Evolutionary conservation across 2,329 filamentous ascomycete species (phyloP).

Genomic region (Pyrenochaeta sp.): DNA sequence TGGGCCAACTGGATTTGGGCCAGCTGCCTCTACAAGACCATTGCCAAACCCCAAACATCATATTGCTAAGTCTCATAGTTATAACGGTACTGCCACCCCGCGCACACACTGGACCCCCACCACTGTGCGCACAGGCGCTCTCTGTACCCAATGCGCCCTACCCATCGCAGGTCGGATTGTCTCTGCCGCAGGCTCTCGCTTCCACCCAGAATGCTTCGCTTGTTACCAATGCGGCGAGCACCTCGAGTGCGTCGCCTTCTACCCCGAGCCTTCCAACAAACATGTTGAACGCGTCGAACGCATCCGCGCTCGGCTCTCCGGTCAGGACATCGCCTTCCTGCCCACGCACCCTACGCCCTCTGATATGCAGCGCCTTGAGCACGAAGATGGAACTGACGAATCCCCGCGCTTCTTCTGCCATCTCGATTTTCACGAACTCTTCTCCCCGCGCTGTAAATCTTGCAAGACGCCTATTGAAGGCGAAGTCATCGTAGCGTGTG

Average conservation of each 20-base stretch:
- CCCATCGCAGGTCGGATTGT: conserved; percentile 93
- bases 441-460: conserved; percentile 90
- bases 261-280: conserved; percentile 81
- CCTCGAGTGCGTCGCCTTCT: conserved; percentile 95
- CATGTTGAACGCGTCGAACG: conserved; percentile 76
- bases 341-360: conserved; percentile 59
- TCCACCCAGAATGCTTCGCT: conserved; percentile 92
- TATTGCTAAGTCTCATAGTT: conserved; percentile 42
- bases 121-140: conserved; percentile 66
- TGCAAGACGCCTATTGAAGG: conserved; percentile 97
- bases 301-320: conserved; percentile 69
- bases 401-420: conserved; percentile 90
- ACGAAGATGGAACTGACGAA: conserved; percentile 69
- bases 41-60: conserved; percentile 58
- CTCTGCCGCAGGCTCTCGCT: conserved; percentile 80
- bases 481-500: conserved; percentile 91
- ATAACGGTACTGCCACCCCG: conserved; percentile 47
- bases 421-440: conserved; percentile 97
- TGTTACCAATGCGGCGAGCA: conserved; percentile 88
- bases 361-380: conserved; percentile 65
- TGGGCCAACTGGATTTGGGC: conserved; percentile 28
- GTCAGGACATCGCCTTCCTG: conserved; percentile 57
- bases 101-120: conserved; percentile 57
- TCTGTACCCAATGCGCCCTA: conserved; percentile 83
- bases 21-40: conserved; percentile 53